These are phyloP conservation scores for Hemisphaericaspora xylofermentans DNA, from an alignment of 1,139 yeast genomes.

Conservation along the genomic window DNA sequence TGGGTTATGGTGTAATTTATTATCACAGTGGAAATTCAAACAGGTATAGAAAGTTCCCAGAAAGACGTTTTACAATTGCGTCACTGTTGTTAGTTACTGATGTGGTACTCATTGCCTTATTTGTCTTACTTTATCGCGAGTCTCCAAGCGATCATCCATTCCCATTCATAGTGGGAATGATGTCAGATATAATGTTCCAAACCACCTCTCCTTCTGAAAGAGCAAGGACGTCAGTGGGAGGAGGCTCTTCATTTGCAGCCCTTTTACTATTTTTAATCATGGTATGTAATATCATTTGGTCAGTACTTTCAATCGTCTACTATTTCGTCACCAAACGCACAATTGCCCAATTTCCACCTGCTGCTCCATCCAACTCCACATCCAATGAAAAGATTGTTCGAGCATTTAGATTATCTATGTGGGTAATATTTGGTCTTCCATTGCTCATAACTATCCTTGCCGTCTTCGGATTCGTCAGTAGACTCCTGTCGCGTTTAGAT, in stretches of 20 bases:
- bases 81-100: slow-evolving; percentile 15
- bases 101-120: slow-evolving; percentile 21
- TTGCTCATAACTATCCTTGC: slow-evolving; percentile 15
- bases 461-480: slow-evolving; percentile 2
- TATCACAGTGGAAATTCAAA: slow-evolving; percentile 26
- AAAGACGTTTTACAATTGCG: slow-evolving; percentile 19
- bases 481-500: background rate
- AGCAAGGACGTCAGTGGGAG: background rate
- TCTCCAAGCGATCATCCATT: slow-evolving; percentile 4
- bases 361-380: slow-evolving; percentile 16
- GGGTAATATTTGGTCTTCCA: slow-evolving; percentile 32
- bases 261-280: background rate
- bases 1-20: slow-evolving; percentile 43
- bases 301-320: slow-evolving; percentile 18
- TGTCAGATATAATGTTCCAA: background rate
- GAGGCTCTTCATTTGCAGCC: background rate
- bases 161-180: background rate
- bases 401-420: slow-evolving; percentile 32
- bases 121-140: slow-evolving; percentile 4
- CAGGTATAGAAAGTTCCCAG: slow-evolving; percentile 30
- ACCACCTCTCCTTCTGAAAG: background rate
- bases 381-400: slow-evolving; percentile 20
- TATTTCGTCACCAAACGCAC: slow-evolving; percentile 31
- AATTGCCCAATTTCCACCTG: slow-evolving; percentile 31
- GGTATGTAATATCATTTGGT: slow-evolving; percentile 13